A percentile compares a stretch with the other conserved stretches of the same genome.
Evolutionary conservation across 768 basidiomycete genomes (phyloP).

Genomic region (Mycena capillaripes): DNA sequence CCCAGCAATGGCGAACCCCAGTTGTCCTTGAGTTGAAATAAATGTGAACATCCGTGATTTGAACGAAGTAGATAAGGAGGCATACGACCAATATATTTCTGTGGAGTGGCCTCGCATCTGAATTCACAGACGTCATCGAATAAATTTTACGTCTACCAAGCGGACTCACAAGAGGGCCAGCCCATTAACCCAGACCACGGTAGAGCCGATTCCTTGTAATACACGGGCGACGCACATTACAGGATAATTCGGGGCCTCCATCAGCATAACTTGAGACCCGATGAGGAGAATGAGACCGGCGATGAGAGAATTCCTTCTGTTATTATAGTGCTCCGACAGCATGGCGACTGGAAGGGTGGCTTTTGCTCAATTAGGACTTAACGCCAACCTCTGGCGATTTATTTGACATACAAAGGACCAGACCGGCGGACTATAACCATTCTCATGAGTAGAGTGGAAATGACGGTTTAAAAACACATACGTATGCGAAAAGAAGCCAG

Average conservation of each 20-base stretch:
- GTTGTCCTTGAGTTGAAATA: conserved; percentile 56
- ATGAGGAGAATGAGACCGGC: conserved; percentile 64
- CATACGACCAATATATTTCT: conserved; percentile 63
- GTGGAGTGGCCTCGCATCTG: conserved; percentile 71
- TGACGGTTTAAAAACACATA: conserved; percentile 44
- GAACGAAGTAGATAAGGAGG: conserved; percentile 12
- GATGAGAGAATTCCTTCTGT: conserved; percentile 63
- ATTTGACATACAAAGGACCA: conserved; percentile 61
- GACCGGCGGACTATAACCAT: conserved; percentile 68
- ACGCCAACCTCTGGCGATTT: background rate
- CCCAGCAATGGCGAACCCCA: conserved; percentile 74
- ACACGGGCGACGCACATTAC: conserved; percentile 71
- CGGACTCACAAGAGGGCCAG: conserved; percentile 66
- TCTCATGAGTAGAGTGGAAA: conserved; percentile 9
- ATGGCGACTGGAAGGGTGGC: conserved; percentile 73
- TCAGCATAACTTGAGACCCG: conserved; percentile 70
- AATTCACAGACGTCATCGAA: no score
- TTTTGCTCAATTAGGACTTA: conserved; percentile 32
- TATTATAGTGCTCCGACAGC: conserved; percentile 64
- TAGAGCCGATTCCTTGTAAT: conserved; percentile 71
- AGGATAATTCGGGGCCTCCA: conserved; percentile 70
- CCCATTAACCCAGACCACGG: conserved; percentile 74
- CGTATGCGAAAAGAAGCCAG: conserved; percentile 74
- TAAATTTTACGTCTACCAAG: background rate
- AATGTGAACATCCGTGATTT: no score